These are phyloP conservation scores for Coemansia pectinata DNA, from an alignment of 192 early-diverging fungal species.

Conservation along the genomic window DNA sequence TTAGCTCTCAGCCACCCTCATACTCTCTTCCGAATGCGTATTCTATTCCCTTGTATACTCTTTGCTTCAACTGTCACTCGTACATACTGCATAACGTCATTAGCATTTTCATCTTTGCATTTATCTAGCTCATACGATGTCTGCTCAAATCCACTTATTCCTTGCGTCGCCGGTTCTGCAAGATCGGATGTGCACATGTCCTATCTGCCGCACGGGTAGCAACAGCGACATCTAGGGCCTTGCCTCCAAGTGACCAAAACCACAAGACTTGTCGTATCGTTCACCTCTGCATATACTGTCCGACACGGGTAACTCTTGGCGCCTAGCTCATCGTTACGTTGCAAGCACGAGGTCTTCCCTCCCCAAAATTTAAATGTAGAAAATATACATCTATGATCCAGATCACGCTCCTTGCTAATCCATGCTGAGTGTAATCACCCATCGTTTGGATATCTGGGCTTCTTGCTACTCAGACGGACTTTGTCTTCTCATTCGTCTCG, in stretches of 20 bases:
- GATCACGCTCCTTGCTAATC: not conserved
- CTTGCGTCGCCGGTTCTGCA: not conserved
- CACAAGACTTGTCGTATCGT: not conserved
- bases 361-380: not conserved
- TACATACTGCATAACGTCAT: not conserved
- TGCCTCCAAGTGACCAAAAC: not conserved
- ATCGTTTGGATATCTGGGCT: not conserved
- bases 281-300: not conserved
- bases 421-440: not conserved
- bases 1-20: not conserved
- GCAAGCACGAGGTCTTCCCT: not conserved
- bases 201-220: constrained; percentile 39
- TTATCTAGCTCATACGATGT: not conserved
- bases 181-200: constrained; percentile 50
- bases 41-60: not conserved
- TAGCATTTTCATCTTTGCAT: not conserved
- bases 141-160: too few species aligned
- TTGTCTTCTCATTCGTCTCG: not conserved
- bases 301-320: not conserved
- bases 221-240: constrained; percentile 25
- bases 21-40: not conserved
- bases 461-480: not conserved
- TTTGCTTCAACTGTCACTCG: not conserved
- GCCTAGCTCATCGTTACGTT: not conserved
- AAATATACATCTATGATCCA: not conserved